A percentile compares a stretch with the other conserved stretches of the same genome.
These are phyloP conservation scores for Colletotrichum salicis DNA, from an alignment of 2,329 filamentous ascomycete species.

Conservation along the genomic window DNA sequence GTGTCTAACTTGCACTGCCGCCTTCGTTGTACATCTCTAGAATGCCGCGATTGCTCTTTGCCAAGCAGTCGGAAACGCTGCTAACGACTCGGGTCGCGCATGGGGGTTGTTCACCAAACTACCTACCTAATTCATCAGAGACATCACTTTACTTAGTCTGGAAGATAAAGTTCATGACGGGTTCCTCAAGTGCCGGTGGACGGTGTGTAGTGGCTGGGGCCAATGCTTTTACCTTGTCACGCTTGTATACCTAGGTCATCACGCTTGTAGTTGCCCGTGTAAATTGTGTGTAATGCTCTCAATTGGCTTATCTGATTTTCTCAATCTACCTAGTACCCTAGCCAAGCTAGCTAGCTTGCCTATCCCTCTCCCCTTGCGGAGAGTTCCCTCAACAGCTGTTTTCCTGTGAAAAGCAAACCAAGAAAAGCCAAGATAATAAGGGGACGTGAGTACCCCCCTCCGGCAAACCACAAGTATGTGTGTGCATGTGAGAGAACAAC, in stretches of 20 bases:
- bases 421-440: background rate
- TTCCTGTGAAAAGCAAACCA: background rate
- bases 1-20: background rate
- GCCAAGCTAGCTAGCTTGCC: background rate
- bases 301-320: background rate
- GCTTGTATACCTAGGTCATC: background rate
- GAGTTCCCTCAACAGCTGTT: background rate
- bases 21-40: background rate
- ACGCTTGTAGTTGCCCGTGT: background rate
- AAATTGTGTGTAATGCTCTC: background rate
- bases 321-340: background rate
- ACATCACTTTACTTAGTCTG: background rate
- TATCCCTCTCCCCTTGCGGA: background rate
- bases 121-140: background rate
- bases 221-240: background rate
- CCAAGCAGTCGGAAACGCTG: background rate
- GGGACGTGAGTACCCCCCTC: background rate
- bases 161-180: background rate
- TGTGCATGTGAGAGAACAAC: background rate
- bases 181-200: background rate
- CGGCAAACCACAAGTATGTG: background rate
- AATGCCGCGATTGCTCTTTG: background rate
- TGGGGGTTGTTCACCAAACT: background rate
- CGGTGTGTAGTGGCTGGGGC: background rate
- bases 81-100: background rate